These are phyloP conservation scores for Phlebiopsis gigantea DNA, from an alignment of 768 basidiomycete genomes.

Conservation along the genomic window DNA sequence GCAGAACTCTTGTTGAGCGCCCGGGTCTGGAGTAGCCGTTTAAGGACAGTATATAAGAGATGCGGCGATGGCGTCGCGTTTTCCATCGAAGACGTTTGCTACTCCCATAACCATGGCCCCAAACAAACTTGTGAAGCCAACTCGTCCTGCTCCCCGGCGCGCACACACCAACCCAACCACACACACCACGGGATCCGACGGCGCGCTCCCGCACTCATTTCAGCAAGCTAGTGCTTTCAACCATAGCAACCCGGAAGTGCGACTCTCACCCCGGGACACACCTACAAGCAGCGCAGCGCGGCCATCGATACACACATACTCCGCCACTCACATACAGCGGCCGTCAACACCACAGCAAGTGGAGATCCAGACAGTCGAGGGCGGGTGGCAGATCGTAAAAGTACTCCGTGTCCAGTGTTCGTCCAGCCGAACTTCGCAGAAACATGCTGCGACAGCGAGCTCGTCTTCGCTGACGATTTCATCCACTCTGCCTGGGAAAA, in stretches of 20 bases:
- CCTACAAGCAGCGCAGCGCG: not conserved
- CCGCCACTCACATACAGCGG: not conserved
- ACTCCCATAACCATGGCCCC: not conserved
- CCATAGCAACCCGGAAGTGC: not conserved
- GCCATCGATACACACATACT: not conserved
- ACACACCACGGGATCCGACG: not conserved
- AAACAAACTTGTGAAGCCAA: not conserved
- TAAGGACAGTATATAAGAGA: not conserved
- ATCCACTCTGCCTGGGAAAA: not conserved
- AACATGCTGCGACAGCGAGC: not conserved
- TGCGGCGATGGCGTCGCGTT: not conserved
- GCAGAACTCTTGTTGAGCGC: not conserved
- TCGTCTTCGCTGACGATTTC: not conserved
- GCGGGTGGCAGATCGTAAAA: not conserved
- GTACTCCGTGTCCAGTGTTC: not conserved
- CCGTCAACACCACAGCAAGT: not conserved
- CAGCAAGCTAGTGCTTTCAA: not conserved
- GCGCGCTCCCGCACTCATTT: not conserved
- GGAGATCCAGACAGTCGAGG: not conserved
- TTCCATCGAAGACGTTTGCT: too few relatives aligned
- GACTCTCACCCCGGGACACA: not conserved
- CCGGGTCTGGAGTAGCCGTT: not conserved
- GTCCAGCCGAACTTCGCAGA: not conserved
- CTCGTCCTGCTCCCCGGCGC: not conserved
- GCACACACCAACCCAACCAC: not conserved